phyloP scores from a whole-genome alignment of 2,329 filamentous ascomycete species.

The Ilyonectria mors-panacis region DNA sequence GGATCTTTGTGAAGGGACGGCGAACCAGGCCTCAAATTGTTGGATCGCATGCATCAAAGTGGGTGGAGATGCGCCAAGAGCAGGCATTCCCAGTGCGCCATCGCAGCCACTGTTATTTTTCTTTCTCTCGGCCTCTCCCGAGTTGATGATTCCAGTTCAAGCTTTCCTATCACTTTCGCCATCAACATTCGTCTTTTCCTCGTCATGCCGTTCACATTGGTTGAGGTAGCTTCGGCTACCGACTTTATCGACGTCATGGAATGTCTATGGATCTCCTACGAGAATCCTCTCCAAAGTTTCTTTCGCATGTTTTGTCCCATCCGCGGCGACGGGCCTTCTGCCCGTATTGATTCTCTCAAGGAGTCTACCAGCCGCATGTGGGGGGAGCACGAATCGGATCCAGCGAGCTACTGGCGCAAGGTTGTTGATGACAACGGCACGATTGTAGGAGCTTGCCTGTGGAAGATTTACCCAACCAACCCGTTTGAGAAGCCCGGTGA shows the following conservation, averaged over 20 bases:
- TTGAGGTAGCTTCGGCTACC: constrained; percentile 31
- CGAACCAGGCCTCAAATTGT: neutral
- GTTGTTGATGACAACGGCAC: constrained; percentile 35
- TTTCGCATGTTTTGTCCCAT: constrained; percentile 43
- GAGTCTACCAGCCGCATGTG: constrained; percentile 23
- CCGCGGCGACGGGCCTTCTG: constrained; percentile 24
- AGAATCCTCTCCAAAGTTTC: constrained; percentile 35
- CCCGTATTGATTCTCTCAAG: constrained; percentile 29
- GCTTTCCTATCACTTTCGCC: neutral
- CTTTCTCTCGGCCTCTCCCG: neutral
- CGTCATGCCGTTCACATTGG: constrained; percentile 36
- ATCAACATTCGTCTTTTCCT: neutral
- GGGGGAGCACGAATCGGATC: constrained; percentile 34
- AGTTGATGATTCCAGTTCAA: neutral
- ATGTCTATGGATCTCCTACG: constrained; percentile 38
- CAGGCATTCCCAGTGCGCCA: neutral
- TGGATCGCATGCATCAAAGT: neutral
- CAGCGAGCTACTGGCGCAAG: constrained; percentile 38
- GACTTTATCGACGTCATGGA: constrained; percentile 42
- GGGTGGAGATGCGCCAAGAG: neutral
- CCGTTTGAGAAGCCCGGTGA: constrained; percentile 31
- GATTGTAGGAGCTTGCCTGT: constrained; percentile 41
- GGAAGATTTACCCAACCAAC: constrained; percentile 36
- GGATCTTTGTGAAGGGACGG: no score
- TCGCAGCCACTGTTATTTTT: neutral